phyloP scores from a whole-genome alignment of 306 rosid species.

The Fragaria nilgerrensis region DNA sequence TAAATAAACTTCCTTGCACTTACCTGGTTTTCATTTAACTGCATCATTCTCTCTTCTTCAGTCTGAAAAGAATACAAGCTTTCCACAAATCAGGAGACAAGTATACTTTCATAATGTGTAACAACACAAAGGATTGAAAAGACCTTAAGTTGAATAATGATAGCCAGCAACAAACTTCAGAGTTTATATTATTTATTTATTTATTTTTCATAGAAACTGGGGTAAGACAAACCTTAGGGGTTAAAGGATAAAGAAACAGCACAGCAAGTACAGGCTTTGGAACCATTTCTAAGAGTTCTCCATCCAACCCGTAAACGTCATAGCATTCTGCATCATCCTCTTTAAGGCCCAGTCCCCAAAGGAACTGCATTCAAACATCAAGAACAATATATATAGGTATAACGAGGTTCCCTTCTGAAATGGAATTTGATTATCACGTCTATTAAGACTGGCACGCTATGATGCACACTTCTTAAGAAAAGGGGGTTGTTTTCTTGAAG shows the following conservation, averaged over 20 bases:
- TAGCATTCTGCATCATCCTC: constrained; percentile 67
- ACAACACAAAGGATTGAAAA: neutral
- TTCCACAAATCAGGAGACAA: constrained; percentile 20
- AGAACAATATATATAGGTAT: neutral
- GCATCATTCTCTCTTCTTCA: constrained; percentile 84
- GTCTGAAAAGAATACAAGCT: constrained; percentile 44
- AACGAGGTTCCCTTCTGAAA: neutral
- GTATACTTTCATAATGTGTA: neutral
- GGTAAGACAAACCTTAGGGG: constrained; percentile 53
- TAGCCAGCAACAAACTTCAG: neutral
- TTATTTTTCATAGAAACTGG: neutral
- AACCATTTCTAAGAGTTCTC: constrained; percentile 87
- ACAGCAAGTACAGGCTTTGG: constrained; percentile 95
- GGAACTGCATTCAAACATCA: constrained; percentile 51
- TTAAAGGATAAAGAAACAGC: constrained; percentile 86
- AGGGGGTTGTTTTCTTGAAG: neutral
- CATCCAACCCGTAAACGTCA: constrained; percentile 89
- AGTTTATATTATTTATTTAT: no score
- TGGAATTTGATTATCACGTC: neutral
- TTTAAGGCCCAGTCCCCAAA: constrained; percentile 84
- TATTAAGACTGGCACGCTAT: neutral
- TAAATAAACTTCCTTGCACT: constrained; percentile 18
- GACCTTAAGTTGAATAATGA: neutral
- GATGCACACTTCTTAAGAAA: neutral
- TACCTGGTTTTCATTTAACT: constrained; percentile 54